Evolutionary conservation across 108 stramenopile genomes (phyloP).

Genomic region (Hondaea fermentalgiana): DNA sequence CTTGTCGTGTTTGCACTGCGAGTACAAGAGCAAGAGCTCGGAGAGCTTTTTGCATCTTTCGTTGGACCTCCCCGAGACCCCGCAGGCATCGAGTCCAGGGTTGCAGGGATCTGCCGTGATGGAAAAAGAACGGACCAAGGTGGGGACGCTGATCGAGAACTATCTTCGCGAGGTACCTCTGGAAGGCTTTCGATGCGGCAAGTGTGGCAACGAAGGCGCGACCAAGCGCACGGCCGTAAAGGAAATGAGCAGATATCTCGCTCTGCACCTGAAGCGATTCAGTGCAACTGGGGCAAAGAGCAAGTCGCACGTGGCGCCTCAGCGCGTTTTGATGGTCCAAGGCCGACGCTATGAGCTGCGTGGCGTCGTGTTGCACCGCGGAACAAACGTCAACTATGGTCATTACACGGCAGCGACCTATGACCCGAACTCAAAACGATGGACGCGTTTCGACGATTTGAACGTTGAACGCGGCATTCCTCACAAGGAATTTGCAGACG

Average conservation of each 20-base stretch:
- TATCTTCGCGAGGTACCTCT: background rate
- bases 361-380: background rate
- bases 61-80: background rate
- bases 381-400: background rate
- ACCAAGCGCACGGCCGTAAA: background rate
- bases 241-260: background rate
- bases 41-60: background rate
- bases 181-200: background rate
- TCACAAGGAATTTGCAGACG: background rate
- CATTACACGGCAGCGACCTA: background rate
- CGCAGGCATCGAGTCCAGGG: background rate
- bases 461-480: background rate
- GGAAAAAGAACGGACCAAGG: background rate
- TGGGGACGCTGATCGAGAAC: background rate
- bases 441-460: background rate
- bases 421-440: background rate
- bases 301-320: background rate
- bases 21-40: background rate
- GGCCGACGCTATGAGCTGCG: background rate
- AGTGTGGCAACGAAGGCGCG: background rate
- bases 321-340: background rate
- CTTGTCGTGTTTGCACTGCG: background rate
- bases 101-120: background rate
- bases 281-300: background rate
- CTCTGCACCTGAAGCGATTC: background rate